Percentiles rank a stretch among this genome's conserved stretches.
Evolutionary conservation across 768 basidiomycete genomes (phyloP).

Genomic region (Strobilomyces echinocephalus): DNA sequence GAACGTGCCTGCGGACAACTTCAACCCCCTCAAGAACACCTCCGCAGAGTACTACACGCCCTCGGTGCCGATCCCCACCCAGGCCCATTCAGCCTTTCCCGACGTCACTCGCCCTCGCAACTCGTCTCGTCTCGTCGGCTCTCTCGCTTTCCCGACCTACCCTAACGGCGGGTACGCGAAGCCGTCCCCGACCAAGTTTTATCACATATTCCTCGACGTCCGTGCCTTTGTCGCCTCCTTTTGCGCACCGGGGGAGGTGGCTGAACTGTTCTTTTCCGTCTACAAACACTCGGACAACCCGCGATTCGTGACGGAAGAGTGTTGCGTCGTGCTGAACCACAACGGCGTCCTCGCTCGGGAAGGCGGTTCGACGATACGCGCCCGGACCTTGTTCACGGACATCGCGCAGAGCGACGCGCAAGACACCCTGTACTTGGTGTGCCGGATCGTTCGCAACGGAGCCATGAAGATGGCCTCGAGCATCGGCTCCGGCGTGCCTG

Average conservation of each 20-base stretch:
- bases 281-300: conserved; percentile 73
- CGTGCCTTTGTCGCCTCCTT: conserved; percentile 89
- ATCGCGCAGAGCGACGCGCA: conserved; percentile 82
- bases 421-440: conserved; percentile 84
- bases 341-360: conserved; percentile 85
- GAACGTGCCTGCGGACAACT: conserved; percentile 44
- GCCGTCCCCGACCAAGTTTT: conserved; percentile 63
- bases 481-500: conserved; percentile 43
- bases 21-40: conserved; percentile 28
- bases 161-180: conserved; percentile 17
- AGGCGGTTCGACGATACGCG: conserved; percentile 50
- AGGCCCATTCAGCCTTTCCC: conserved; percentile 68
- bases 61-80: conserved; percentile 49
- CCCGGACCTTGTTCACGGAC: conserved; percentile 87
- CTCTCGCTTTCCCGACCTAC: conserved; percentile 25
- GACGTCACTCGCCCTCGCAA: conserved; percentile 37
- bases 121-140: conserved; percentile 33
- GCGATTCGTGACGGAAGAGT: conserved; percentile 92
- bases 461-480: conserved; percentile 68
- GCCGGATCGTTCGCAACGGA: conserved; percentile 85
- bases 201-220: conserved; percentile 86
- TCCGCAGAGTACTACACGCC: conserved; percentile 42
- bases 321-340: conserved; percentile 83
- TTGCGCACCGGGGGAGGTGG: conserved; percentile 87
- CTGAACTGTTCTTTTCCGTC: conserved; percentile 90